Base-by-base conservation (phyloP, 2,329 filamentous ascomycete genomes). In the Botrytis squamosa region DNA sequence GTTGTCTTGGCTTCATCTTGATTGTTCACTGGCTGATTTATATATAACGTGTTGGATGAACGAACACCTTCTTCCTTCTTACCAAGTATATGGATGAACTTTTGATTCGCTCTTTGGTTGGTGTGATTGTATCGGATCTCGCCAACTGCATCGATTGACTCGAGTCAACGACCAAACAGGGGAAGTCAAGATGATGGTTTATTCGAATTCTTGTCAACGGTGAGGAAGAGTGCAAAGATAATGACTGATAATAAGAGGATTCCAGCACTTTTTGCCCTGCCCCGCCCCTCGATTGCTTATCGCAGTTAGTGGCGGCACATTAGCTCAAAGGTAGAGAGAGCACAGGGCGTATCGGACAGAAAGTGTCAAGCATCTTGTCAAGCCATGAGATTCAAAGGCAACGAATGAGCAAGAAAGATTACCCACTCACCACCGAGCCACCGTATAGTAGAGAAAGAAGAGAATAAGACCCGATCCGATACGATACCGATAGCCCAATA, bases 281-380 rank as follows among this genome's bases (percentile, higher is more conserved):
- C 69, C 69, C 42, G 57, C 57, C 42, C 44, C 69, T 64, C 42
- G 57, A 71, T 63, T 64, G 59, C 57, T 64, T 71, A 71, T 71
- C 69, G 69, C 57, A 62, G 55, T 42, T 63, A 49, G 68, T 22
- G 40, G 55, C 46, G 33, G 64, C 64, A 67, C 33, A 40, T 52
- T 66, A 67, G 46, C 33, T 38, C 57, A 52, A 20, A 44, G 44
- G 44, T 55, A 16, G 46, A 64, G 65, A n/a, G 60, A 46, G 70
- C 70, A 71, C 70, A 71, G 36, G 46, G 70, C 70, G 60, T 46
- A 65, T 66, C 60, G 33, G 59, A 70, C 10, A 33, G 29, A 62
- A 62, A 60, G 29, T 33, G 52, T 70, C 25, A 33, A 29, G 38
- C n/a, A 36, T 33, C 29, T 40, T 49, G 16, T 22, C 18, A 69